Evolutionary conservation across 192 early-diverging fungal genomes (phyloP).

Genomic region (Dimargaris verticillata): DNA sequence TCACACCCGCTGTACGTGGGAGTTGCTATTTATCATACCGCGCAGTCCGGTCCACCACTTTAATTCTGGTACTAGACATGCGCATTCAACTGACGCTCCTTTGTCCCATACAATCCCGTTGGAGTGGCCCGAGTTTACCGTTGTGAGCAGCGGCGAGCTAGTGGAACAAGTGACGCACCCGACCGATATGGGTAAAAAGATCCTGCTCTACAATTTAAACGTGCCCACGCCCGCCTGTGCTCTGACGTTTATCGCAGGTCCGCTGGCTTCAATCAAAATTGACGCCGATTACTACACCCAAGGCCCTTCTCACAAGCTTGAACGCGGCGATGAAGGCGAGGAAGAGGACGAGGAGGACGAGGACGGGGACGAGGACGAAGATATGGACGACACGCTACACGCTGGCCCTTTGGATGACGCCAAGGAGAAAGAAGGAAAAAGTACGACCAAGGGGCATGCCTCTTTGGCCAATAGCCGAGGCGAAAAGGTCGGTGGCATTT

Average conservation of each 20-base stretch:
- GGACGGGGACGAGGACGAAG: constrained; percentile 2
- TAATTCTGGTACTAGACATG: neutral
- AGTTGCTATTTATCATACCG: constrained; percentile 55
- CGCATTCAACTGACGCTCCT: constrained; percentile 6
- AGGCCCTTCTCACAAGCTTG: neutral
- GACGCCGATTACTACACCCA: constrained; percentile 15
- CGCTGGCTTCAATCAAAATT: constrained; percentile 31
- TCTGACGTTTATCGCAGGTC: constrained; percentile 57
- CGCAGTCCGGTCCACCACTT: constrained; percentile 15
- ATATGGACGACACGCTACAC: neutral
- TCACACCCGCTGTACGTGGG: constrained; percentile 58
- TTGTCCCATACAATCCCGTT: too few species aligned
- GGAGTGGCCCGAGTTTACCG: constrained; percentile 31
- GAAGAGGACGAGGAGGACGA: constrained; percentile 8
- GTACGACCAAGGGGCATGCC: constrained; percentile 11
- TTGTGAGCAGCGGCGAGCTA: constrained; percentile 53
- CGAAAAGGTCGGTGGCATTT: constrained; percentile 31
- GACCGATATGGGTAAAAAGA: constrained; percentile 32
- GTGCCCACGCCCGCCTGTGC: constrained; percentile 51
- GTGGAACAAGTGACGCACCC: constrained; percentile 45
- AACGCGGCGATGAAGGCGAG: constrained; percentile 9
- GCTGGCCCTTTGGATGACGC: neutral
- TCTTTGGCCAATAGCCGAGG: constrained; percentile 18
- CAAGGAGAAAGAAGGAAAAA: constrained; percentile 7
- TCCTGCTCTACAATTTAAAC: constrained; percentile 50